phyloP scores from a whole-genome alignment of 192 early-diverging fungal species.

The Phlyctochytrium planicorne region DNA sequence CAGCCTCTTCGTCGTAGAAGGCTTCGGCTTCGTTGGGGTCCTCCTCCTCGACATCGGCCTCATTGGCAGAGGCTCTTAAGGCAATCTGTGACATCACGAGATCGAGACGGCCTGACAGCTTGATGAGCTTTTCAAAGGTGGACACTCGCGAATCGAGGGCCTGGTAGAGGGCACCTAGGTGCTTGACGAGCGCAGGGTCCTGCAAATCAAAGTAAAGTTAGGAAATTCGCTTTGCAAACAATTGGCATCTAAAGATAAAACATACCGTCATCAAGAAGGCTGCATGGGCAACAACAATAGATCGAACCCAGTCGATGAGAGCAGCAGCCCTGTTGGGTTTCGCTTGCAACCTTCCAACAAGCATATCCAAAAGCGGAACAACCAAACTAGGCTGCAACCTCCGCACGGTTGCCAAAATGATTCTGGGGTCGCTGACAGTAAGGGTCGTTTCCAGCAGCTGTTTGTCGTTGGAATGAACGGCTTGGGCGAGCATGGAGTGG shows the following conservation, averaged over 20 bases:
- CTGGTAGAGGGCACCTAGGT: slow-evolving; percentile 34
- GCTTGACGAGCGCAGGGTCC: slow-evolving; percentile 26
- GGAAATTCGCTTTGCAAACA: neutral
- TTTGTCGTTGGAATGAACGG: slow-evolving; percentile 40
- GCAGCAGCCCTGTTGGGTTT: slow-evolving; percentile 34
- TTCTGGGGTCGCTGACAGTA: slow-evolving; percentile 25
- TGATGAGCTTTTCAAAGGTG: slow-evolving; percentile 37
- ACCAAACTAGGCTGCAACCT: slow-evolving; percentile 37
- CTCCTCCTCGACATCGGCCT: slow-evolving; percentile 29
- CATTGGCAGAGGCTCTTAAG: slow-evolving; percentile 13
- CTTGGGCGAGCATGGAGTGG: slow-evolving; percentile 43
- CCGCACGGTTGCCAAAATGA: slow-evolving; percentile 42
- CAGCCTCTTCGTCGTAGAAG: slow-evolving; percentile 38
- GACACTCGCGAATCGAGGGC: slow-evolving; percentile 27
- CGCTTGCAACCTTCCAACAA: slow-evolving; percentile 33
- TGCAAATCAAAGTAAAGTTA: neutral
- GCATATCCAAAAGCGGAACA: slow-evolving; percentile 41
- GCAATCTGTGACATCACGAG: slow-evolving; percentile 38
- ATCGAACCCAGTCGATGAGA: slow-evolving; percentile 51
- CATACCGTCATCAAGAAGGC: slow-evolving; percentile 43
- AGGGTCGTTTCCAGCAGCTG: slow-evolving; percentile 43
- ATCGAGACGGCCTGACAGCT: slow-evolving; percentile 47
- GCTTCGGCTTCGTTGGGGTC: slow-evolving; percentile 22
- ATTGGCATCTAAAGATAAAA: slow-evolving; percentile 12
- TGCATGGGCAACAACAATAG: slow-evolving; percentile 41